Evolutionary conservation across 2,329 filamentous ascomycete genomes (phyloP).

Genomic region (Orbilia brochopaga): DNA sequence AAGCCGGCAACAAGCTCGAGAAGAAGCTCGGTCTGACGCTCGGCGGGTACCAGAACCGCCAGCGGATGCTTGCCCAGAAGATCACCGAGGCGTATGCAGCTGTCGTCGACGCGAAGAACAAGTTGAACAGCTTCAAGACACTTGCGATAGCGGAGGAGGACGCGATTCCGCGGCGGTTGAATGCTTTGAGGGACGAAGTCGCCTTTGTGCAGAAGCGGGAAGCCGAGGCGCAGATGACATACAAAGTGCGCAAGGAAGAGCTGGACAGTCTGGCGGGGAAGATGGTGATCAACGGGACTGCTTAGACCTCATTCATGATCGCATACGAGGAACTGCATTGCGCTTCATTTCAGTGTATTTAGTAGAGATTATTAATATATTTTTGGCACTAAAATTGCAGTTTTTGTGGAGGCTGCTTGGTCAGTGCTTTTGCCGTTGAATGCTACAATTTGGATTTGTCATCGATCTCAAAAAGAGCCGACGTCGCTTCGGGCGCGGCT

Average conservation of each 20-base stretch:
- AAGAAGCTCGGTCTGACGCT: conserved; percentile 89
- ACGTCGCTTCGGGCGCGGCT: neutral
- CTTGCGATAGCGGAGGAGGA: conserved; percentile 80
- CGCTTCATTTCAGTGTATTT: neutral
- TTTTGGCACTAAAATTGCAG: conserved; percentile 33
- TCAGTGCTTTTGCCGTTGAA: conserved; percentile 7
- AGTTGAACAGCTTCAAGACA: conserved; percentile 75
- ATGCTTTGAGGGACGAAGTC: conserved; percentile 80
- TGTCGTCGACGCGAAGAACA: conserved; percentile 73
- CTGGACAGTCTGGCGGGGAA: conserved; percentile 66
- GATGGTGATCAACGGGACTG: conserved; percentile 35
- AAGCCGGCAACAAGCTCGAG: conserved; percentile 83
- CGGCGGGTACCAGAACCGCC: conserved; percentile 86
- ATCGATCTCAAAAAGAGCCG: neutral
- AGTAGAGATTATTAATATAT: neutral
- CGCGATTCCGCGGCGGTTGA: conserved; percentile 74
- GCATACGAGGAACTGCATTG: neutral
- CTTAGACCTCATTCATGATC: conserved; percentile 3
- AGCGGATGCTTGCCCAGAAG: conserved; percentile 79
- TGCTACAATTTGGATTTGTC: neutral
- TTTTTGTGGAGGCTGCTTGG: conserved; percentile 18
- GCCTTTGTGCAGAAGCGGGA: conserved; percentile 79
- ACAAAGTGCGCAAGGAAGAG: conserved; percentile 77
- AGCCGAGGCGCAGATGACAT: conserved; percentile 87
- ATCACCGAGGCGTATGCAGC: conserved; percentile 76